Base-by-base conservation (phyloP, 1,284 basidiomycete genomes). In the Mrakiaceae sp. region DNA sequence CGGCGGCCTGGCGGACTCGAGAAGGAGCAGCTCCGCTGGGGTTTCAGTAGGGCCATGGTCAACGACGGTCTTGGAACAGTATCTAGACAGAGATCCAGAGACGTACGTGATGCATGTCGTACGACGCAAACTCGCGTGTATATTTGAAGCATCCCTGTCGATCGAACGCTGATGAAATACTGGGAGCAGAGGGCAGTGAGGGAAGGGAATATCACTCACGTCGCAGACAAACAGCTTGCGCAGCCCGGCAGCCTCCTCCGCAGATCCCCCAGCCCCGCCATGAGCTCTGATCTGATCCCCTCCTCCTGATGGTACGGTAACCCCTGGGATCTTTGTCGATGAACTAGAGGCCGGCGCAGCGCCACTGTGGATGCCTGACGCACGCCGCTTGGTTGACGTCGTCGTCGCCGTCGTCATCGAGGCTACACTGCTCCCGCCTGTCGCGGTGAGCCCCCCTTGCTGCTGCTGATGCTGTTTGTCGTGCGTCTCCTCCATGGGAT, bases 81-180 rank as follows among this genome's bases (percentile, higher is more conserved):
- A 40, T 14, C 50, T 16, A 57, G 27, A 27, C 27, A 27, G 9
- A n/a, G 11, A 10, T 11, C 4, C n/a, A 3, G 0, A 8, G 16
- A 78, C 85, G 71, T 69, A 90, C 89, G 62, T 80, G 79, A 74
- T 96, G 92, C 57, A 82, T 71, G 67, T 89, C 86, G 82, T 87
- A 91, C 27, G 80, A 78, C 2, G 78, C 76, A 16, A 83, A 81
- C 52, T 90, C 86, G 2, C 83, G 79, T 87, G 94, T 91, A 75
- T 98, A 98, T 77, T 96, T 97, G 84, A 98, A 96, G 78, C 95
- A 98, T 64, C 87, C 83, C 75, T 76, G 62, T 2, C 11, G 27
- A 39, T 46, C 48, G 16, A 40, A 44, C 7, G 10, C 47, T 2
- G 9, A 27, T 16, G 8, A 11, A 27, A 39, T 14, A 11, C 44